These are phyloP conservation scores for Fusarium graminum DNA, from an alignment of 2,329 filamentous ascomycete species.

Conservation along the genomic window DNA sequence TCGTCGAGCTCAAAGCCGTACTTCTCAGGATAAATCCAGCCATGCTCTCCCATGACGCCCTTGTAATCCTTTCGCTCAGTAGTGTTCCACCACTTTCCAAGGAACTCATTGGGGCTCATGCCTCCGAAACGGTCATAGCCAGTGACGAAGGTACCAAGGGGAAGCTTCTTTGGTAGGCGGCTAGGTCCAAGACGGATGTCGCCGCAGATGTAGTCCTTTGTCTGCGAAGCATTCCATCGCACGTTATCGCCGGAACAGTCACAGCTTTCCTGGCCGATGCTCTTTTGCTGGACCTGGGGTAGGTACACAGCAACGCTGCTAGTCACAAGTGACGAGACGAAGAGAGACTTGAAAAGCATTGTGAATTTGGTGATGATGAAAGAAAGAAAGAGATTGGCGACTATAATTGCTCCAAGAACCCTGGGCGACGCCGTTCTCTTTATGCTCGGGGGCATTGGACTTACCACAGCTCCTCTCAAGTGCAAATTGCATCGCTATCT, in stretches of 20 bases:
- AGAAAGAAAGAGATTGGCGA: accelerated
- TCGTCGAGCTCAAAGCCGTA: conserved; percentile 57
- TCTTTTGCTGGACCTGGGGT: background rate
- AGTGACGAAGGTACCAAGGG: conserved; percentile 19
- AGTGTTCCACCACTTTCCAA: conserved; percentile 26
- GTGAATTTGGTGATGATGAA: background rate
- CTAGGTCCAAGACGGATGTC: conserved; percentile 28
- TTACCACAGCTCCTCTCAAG: background rate
- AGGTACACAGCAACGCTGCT: conserved; percentile 12
- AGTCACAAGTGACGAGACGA: conserved; percentile 14
- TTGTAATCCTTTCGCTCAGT: background rate
- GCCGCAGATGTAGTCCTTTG: conserved; percentile 17
- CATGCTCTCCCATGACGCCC: background rate
- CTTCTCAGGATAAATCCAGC: conserved; percentile 25
- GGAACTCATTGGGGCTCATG: conserved; percentile 25
- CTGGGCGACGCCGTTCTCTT: background rate
- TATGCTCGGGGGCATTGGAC: too few relatives aligned
- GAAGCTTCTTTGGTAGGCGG: conserved; percentile 22
- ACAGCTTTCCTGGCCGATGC: background rate
- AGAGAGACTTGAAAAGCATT: conserved; percentile 20
- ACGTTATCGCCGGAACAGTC: conserved; percentile 18
- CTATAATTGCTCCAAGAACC: accelerated
- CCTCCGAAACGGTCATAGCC: conserved; percentile 36
- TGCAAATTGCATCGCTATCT: background rate
- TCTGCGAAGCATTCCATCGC: background rate